phyloP scores from a whole-genome alignment of 2,329 filamentous ascomycete genomes.

The Scleromitrula shiraiana region DNA sequence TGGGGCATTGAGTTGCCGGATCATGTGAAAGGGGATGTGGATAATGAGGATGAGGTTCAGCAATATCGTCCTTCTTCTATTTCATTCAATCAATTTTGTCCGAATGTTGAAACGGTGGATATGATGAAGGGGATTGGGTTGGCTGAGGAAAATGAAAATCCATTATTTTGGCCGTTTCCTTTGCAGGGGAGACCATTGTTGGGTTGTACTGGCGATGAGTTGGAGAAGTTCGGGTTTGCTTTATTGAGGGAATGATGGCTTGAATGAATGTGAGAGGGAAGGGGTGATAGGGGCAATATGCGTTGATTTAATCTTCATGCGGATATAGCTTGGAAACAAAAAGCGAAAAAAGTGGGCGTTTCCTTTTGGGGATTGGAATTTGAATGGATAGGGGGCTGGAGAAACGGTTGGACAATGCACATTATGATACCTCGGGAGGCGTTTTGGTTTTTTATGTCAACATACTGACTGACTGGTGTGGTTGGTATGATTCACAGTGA shows the following conservation, averaged over 20 bases:
- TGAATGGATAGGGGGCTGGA: background rate
- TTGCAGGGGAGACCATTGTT: constrained; percentile 25
- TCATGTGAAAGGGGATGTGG: constrained; percentile 24
- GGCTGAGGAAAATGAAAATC: constrained; percentile 12
- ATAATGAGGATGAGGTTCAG: constrained; percentile 25
- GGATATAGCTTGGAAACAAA: no score
- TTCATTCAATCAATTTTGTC: constrained; percentile 23
- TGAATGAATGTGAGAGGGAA: background rate
- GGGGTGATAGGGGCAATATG: background rate
- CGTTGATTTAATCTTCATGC: no score
- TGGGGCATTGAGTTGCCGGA: constrained; percentile 50
- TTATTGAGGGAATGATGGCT: background rate
- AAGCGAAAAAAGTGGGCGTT: no score
- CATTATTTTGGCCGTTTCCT: constrained; percentile 27
- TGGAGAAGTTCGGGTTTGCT: constrained; percentile 1
- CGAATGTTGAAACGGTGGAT: constrained; percentile 24
- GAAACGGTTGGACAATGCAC: no score
- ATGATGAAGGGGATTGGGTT: constrained; percentile 22
- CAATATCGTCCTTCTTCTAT: constrained; percentile 12
- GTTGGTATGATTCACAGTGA: no score
- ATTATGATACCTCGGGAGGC: constrained; percentile 6
- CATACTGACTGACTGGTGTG: no score
- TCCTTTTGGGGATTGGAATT: background rate
- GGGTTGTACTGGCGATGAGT: background rate
- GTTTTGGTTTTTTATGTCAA: constrained; percentile 1